Base-by-base conservation (phyloP, 495 filamentous ascomycete genomes). In the Cercophora sp. region DNA sequence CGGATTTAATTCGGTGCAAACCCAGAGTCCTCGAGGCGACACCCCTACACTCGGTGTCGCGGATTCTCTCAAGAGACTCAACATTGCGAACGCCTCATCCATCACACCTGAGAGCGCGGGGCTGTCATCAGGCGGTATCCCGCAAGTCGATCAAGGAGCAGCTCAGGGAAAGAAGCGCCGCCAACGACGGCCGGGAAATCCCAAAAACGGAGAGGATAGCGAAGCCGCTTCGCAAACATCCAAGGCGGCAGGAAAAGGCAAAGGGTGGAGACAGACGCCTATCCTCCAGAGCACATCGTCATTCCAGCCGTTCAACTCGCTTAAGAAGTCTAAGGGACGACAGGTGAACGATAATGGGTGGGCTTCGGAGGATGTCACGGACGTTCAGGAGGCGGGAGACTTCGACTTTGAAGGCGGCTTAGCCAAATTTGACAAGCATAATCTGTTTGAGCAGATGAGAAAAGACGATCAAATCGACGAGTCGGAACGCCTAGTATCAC, bases 301-400 rank as follows among this genome's bases (percentile, higher is more conserved):
- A 1, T 79, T 75, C 69, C 84, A 76, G 61, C 78, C 68, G 20
- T 78, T 74, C 68, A 70, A 77, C 66, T 70, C 77, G 58, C 64
- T 85, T 63, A 79, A 79, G 76, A 73, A 75, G 51, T 78, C 75
- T 26, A 66, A 73, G 44, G 75, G 77, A 22, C 72, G 74, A 31
- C 68, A 67, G 16, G 79, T 80, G 19, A 77, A 85, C 55, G 79
- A 87, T 16, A 95, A 87, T 70, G 93, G 90, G 10, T 98, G 93
- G 93, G 91, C 89, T 32, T 96, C 92, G 0, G 93, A 95, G 65
- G 91, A 96, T 68, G 90, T 90, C 20, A 95, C 90, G 2, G 93
- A 98, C 68, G 90, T 96, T n/a, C 92, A 96, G 68, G 92, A 92
- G 61, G 77, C 88, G 70, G 88, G 86, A 1, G 92, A 97, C 54